These are phyloP conservation scores for Herpetomonas samuelpessoai DNA, from an alignment of 208 protist species.

Conservation along the genomic window DNA sequence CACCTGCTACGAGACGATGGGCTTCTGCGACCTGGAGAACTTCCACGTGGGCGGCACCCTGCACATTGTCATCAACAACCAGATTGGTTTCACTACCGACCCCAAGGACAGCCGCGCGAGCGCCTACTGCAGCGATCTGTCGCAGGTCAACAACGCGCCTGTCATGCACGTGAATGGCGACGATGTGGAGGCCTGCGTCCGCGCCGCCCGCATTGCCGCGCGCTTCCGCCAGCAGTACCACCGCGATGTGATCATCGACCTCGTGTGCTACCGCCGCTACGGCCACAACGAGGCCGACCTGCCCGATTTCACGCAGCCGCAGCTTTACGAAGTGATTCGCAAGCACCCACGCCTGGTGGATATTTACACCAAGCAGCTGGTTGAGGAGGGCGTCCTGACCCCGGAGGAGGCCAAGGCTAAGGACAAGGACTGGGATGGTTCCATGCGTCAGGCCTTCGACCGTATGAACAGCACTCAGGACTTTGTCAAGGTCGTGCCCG, in stretches of 20 bases:
- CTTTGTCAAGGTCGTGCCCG: conserved; percentile 74
- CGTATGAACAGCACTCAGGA: conserved; percentile 75
- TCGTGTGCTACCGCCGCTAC: conserved; percentile 96
- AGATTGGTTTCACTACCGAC: conserved; percentile 98
- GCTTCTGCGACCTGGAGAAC: conserved; percentile 90
- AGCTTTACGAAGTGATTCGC: conserved; percentile 93
- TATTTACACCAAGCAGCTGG: conserved; percentile 86
- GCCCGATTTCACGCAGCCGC: conserved; percentile 97
- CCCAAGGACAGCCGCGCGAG: conserved; percentile 89
- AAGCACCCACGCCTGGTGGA: conserved; percentile 87
- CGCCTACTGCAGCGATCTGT: conserved; percentile 97
- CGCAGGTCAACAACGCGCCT: conserved; percentile 93
- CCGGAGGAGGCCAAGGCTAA: conserved; percentile 53
- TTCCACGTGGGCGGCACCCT: conserved; percentile 97
- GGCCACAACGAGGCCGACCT: conserved; percentile 98
- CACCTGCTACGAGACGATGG: conserved; percentile 97
- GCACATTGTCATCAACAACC: conserved; percentile 99
- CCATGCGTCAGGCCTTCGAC: conserved; percentile 82
- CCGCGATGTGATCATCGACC: conserved; percentile 96
- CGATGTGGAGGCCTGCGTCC: conserved; percentile 94
- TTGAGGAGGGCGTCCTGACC: conserved; percentile 78
- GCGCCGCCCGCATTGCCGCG: conserved; percentile 82
- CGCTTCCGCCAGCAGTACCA: conserved; percentile 94
- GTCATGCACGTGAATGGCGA: conserved; percentile 99
- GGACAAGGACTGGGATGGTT: conserved; percentile 63